Evolutionary conservation across 495 filamentous ascomycete species (phyloP).

Genomic region (Penicillium antarcticum): DNA sequence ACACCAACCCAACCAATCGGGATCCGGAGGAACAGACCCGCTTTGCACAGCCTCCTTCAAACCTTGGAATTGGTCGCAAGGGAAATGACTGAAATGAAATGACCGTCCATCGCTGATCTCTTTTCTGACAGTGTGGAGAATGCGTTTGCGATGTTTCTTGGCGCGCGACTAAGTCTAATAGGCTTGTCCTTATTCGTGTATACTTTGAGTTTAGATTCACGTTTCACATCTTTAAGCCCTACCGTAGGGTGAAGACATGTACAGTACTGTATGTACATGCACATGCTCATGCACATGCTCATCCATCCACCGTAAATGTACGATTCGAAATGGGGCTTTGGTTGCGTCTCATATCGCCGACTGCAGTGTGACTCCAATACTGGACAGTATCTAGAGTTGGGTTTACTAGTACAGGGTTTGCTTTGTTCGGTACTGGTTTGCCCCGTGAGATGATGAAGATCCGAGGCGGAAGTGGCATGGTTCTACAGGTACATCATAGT

Average conservation of each 20-base stretch:
- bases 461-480: too few species aligned
- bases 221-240: not conserved
- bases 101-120: slow-evolving; percentile 21
- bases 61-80: slow-evolving; percentile 21
- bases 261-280: not conserved
- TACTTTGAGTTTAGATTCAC: not conserved
- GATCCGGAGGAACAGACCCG: slow-evolving; percentile 21
- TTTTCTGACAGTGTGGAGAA: slow-evolving; percentile 15
- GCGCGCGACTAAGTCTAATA: slow-evolving; percentile 14
- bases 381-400: not conserved
- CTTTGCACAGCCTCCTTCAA: slow-evolving; percentile 34
- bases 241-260: not conserved
- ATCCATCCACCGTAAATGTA: not conserved
- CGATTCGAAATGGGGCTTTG: slow-evolving; percentile 2
- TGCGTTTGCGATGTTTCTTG: slow-evolving; percentile 7
- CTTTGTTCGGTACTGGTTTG: not conserved
- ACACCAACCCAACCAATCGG: slow-evolving; percentile 19
- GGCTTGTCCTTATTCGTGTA: not conserved
- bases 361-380: not conserved
- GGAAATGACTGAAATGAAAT: slow-evolving; percentile 12
- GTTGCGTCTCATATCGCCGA: not conserved
- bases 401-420: too few species aligned
- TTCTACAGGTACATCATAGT: too few species aligned
- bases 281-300: not conserved
- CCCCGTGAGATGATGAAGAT: not conserved